Conservation (phyloP, 2,329 filamentous ascomycete genomes). For the Clathrospora elynae region DNA sequence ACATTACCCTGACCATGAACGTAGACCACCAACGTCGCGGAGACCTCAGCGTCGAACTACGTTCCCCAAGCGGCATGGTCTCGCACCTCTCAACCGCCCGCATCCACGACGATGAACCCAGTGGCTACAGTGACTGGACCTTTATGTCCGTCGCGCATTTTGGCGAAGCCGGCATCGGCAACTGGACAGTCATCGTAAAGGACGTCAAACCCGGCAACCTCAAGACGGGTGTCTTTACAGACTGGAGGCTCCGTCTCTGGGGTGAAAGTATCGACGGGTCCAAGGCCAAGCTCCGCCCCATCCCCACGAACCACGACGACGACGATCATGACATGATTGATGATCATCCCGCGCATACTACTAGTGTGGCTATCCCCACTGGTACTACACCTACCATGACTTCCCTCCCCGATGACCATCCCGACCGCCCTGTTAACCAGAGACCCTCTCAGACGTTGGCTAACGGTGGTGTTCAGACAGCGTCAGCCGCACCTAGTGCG, state of each 20-base stretch:
- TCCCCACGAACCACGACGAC: slow-evolving; percentile 84
- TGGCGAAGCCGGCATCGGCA: slow-evolving; percentile 86
- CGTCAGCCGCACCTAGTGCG: slow-evolving; percentile 19
- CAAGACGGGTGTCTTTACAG: slow-evolving; percentile 75
- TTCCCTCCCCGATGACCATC: slow-evolving; percentile 54
- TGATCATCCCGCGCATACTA: slow-evolving; percentile 65
- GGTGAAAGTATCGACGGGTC: slow-evolving; percentile 80
- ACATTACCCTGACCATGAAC: slow-evolving; percentile 98
- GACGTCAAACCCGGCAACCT: slow-evolving; percentile 76
- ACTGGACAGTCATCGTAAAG: slow-evolving; percentile 88
- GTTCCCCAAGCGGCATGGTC: slow-evolving; percentile 79
- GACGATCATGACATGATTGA: slow-evolving; percentile 72
- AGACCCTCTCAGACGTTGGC: slow-evolving; percentile 54
- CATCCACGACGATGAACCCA: slow-evolving; percentile 65
- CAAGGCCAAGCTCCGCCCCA: slow-evolving; percentile 74
- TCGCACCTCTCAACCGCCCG: slow-evolving; percentile 83
- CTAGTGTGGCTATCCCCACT: slow-evolving; percentile 55
- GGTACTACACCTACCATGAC: slow-evolving; percentile 52
- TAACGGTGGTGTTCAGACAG: slow-evolving; percentile 29
- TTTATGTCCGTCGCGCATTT: slow-evolving; percentile 99
- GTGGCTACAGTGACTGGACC: slow-evolving; percentile 92
- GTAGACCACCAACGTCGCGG: slow-evolving; percentile 84
- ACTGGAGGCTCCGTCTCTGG: slow-evolving; percentile 95
- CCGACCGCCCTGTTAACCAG: slow-evolving; percentile 61
- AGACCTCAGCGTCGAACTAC: slow-evolving; percentile 88